Conservation (phyloP, 441 rosid species). For the Adansonia rubrostipa region DNA sequence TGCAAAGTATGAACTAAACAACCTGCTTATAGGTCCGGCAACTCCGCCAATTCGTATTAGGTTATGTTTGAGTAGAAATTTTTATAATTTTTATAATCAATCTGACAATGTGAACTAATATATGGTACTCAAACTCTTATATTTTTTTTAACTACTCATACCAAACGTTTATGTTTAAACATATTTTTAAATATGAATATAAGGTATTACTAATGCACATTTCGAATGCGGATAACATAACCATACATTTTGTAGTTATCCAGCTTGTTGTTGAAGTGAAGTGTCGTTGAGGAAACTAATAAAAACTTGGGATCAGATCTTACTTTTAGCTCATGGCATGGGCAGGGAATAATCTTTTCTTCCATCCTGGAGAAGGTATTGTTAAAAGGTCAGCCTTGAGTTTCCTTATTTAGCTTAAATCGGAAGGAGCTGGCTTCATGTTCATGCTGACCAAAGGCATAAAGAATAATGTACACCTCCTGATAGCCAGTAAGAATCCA, state of each 20-base stretch:
- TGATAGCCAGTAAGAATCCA: neutral
- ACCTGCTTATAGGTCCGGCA: no score
- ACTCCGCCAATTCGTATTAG: no score
- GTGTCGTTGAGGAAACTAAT: neutral
- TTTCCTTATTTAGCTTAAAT: conserved; percentile 10
- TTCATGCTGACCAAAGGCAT: neutral
- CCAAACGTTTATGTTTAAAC: no score
- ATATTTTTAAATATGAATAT: no score
- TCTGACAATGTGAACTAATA: neutral
- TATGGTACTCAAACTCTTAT: neutral
- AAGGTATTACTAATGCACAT: no score
- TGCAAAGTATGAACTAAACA: no score
- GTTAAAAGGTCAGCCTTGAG: neutral
- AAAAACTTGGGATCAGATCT: neutral
- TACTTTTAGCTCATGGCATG: neutral
- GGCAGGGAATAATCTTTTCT: conserved; percentile 29
- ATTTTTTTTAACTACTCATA: neutral
- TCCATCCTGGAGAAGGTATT: conserved; percentile 20
- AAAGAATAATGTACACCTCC: neutral
- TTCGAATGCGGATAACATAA: no score
- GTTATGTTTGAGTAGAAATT: no score
- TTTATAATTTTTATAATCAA: neutral
- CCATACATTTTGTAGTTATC: no score
- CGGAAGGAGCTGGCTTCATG: neutral
- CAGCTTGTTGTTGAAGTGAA: neutral